Evolutionary conservation across 805 yeast genomes (phyloP), one percentile per base, ranked within the genome.

Genomic region (Candida broadrunensis): DNA sequence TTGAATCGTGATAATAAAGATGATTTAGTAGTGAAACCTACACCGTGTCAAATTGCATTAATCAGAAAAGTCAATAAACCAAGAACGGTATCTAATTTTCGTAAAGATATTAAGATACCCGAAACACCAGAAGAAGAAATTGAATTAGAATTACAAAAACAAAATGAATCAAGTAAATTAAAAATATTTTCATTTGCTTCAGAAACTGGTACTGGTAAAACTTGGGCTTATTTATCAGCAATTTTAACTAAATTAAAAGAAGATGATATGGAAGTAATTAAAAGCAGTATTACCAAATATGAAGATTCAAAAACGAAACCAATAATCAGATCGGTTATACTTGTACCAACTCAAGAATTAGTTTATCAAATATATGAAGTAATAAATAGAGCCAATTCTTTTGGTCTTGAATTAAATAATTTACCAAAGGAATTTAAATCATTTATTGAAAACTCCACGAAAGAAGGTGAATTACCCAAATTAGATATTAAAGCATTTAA

Each of bases 131-230:
- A 63, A 11, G 48, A 50, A 14, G 51, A 52, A 3, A 58, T 67
- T 20, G 45, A 52, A 25, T 46, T 55, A 5, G 64, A 60, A 21
- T 49, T 65, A 41, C 52, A 56, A 35, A 43, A 50, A 31, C 53
- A 54, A 12, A 65, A 68, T 41, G 67, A 61, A 42, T 38, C 36
- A 17, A 60, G 55, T 20, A 58, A 55, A 43, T 52, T 81, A 36
- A 80, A 81, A 48, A 75, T 83, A 1, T 88, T 79, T 67, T 79
- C 93, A 2, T 61, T 91, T 40, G 97, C 98, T 0, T 96, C 97
- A 2, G 98, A 93, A 58, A 91, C 99, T 0, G 99, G 99, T 0
- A 85, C 96, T 0, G 99, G 99, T 7, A 91, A 91, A 57, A 91
- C 99, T 0, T 81, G 96, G 81, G 89, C 97, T 0, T 91, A 90